Base-by-base conservation (phyloP, 768 basidiomycete genomes). In the Hericium rajendrae region DNA sequence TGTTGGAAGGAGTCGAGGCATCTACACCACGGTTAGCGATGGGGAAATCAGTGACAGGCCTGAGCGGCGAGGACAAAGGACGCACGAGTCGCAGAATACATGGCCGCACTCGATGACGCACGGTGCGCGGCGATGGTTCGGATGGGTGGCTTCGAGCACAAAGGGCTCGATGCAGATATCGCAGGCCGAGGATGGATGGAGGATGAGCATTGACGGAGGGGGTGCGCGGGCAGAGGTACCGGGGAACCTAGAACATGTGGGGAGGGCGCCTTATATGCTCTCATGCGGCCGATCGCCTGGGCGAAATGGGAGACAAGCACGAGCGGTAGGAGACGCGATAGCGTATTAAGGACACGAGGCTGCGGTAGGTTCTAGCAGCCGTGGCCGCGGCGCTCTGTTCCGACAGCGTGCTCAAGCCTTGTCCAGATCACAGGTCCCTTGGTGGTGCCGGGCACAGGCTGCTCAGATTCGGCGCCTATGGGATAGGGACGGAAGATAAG, bases 81-180 rank as follows among this genome's bases (percentile, higher is more conserved):
- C 62, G 55, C 60, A 64, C 64, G 38, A 51, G 20, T 52, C 51
- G 43, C 64, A 64, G 57, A 64, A 64, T 24, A 64, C 60, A 57
- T 65, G 59, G 16, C 67, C 67, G 48, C 67, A 68, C 32, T 67
- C 62, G 39, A 68, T 65, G 46, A 62, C 57, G 53, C 63, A 67
- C 10, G 64, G 64, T 40, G 51, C 58, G 49, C 57, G 57, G 41
- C 43, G 26, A 16, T 26, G 6, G 41, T 53, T 32, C 16, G 59
- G 54, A 10, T 60, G 16, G 5, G 58, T 59, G 24, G 54, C 56
- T 54, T 60, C 60, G 39, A 63, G 60, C 20, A 58, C 41, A 53
- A 62, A 68, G 18, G 57, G 53, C 59, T 68, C 67, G 49, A 65
- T 58, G 55, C 67, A 68, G 46, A 68, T 63, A 53, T 68, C 66